These are phyloP conservation scores for Eucalyptus camaldulensis DNA, from an alignment of 345 rosid species.

Conservation along the genomic window DNA sequence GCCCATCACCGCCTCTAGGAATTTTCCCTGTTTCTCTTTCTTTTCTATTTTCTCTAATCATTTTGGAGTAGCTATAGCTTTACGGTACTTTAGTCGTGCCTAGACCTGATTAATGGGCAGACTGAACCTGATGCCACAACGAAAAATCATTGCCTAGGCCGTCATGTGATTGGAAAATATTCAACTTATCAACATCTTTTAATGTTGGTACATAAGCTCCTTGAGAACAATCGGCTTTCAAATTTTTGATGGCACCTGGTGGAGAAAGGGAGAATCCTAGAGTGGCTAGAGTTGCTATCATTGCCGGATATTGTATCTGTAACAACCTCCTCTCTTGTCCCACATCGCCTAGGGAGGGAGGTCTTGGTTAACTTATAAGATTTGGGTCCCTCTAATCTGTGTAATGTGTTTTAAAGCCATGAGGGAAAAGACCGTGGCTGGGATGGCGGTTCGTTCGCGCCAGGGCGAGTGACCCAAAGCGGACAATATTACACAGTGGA, in stretches of 20 bases:
- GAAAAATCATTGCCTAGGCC: neutral
- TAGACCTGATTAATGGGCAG: neutral
- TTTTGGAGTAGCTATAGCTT: neutral
- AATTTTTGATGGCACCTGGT: neutral
- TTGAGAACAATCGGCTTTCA: neutral
- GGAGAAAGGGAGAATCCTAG: neutral
- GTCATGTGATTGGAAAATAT: neutral
- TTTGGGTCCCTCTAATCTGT: no score
- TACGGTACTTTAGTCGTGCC: neutral
- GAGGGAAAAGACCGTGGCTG: no score
- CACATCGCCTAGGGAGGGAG: no score
- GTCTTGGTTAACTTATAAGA: no score
- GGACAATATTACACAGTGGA: no score
- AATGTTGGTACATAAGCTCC: neutral
- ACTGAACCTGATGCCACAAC: neutral
- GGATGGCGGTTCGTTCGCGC: no score
- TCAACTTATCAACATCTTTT: neutral
- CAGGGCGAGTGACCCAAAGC: no score
- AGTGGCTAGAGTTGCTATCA: neutral
- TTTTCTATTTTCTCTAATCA: neutral
- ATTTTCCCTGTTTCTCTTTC: neutral
- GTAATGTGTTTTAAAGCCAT: no score
- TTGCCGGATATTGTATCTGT: neutral
- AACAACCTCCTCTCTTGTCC: no score
- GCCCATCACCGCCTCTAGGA: neutral